phyloP scores from a whole-genome alignment of 2,329 filamentous ascomycete genomes.

The Venturia carpophila region DNA sequence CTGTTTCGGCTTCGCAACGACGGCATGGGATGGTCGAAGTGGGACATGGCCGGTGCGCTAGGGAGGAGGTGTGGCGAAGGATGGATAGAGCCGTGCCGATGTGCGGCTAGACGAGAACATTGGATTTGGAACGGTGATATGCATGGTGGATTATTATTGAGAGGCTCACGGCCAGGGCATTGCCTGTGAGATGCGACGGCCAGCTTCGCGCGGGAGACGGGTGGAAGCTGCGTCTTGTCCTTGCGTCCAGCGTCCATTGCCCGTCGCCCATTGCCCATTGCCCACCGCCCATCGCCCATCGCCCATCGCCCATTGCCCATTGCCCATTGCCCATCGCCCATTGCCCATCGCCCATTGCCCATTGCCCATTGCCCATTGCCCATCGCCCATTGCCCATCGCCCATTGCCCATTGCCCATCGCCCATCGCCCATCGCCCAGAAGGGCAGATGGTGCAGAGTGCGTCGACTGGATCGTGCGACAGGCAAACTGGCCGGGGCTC shows the following conservation, averaged over 20 bases:
- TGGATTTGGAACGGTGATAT: background rate
- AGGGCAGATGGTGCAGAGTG: background rate
- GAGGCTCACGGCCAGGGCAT: background rate
- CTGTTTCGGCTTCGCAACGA: background rate
- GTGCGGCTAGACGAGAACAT: background rate
- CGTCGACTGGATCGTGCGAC: background rate
- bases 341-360: no score
- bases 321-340: no score
- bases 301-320: no score
- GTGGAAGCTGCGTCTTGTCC: background rate
- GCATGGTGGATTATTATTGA: background rate
- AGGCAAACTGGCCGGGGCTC: no score
- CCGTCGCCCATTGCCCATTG: no score
- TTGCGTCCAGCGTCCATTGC: background rate
- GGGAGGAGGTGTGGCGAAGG: background rate
- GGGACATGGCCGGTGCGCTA: background rate
- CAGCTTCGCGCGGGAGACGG: background rate
- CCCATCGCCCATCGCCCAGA: no score
- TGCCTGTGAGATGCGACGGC: background rate
- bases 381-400: no score
- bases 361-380: no score
- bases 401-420: no score
- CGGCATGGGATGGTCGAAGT: background rate
- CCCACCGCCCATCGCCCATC: no score
- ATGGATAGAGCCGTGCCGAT: constrained; percentile 1